Evolutionary conservation across 2,329 filamentous ascomycete species (phyloP), one percentile per base, ranked within the genome.

Genomic region (Microcyclospora pomicola): DNA sequence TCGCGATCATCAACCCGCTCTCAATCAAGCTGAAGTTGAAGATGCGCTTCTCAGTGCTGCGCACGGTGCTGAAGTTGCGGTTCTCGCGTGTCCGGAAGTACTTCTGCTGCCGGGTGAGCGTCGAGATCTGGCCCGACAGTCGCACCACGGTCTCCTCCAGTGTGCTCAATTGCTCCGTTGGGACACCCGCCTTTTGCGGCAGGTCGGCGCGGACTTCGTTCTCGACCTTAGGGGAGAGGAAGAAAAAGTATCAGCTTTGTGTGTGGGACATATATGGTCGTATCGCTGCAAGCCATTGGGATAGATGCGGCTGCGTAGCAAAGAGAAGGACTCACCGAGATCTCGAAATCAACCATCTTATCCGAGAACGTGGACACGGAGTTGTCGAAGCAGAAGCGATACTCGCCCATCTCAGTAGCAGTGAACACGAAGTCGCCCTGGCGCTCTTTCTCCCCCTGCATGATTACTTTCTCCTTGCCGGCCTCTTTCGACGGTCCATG

Each of bases 31-130:
- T 93, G 63, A 98, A 94, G 66, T 95, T 96, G 68, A 95, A 86
- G 55, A 98, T 98, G 46, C 91, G 74, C 59, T 76, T 77, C 70
- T 98, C 91, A 31, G 91, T 98, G 66, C 87, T 95, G 61, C 84
- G 75, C 53, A 98, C 91, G 9, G 91, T 98, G 67, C 84, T 92
- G 66, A 98, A 96, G 67, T 98, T 98, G 45, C 91, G 76, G 72
- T 98, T 98, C 71, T 98, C 91, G 49, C 91, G 79, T 2, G 91
- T 98, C 46, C 92, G 82, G 77, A 98, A 98, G 70, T 98, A 98
- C 62, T 98, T 98, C 59, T 98, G 91, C 68, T 94, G 95, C 55
- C 91, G 77, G 31, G 83, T 86, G 58, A 98, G 91, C 45, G 87
- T 95, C 11, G 86, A 94, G 36, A 98, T 68, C 58, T 93, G 85